phyloP scores from a whole-genome alignment of 2,329 filamentous ascomycete species.

The Fusarium sp. region DNA sequence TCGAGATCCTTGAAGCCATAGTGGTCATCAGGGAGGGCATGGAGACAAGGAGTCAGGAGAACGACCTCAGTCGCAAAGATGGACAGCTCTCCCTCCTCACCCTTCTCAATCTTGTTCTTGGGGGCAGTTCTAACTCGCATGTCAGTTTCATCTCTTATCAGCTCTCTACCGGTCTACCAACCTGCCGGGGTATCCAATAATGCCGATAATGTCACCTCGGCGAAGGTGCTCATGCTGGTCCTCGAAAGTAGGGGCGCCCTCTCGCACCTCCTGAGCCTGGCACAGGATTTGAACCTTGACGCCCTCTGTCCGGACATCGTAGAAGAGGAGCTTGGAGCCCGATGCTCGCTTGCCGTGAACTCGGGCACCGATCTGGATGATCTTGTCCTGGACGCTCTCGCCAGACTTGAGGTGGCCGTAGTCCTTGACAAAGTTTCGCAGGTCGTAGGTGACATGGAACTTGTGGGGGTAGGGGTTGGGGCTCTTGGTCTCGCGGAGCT shows the following conservation, averaged over 20 bases:
- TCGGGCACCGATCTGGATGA: conserved; percentile 82
- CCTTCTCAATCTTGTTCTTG: conserved; percentile 86
- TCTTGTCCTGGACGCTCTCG: conserved; percentile 80
- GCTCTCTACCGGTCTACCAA: conserved; percentile 18
- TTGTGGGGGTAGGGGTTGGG: conserved; percentile 81
- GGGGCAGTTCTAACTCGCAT: conserved; percentile 76
- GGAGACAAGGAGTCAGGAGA: conserved; percentile 90
- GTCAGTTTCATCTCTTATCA: conserved; percentile 28
- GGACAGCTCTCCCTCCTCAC: conserved; percentile 82
- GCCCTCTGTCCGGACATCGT: conserved; percentile 70
- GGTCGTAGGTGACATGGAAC: conserved; percentile 87
- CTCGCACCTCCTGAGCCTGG: conserved; percentile 81
- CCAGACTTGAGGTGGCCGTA: conserved; percentile 88
- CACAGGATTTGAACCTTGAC: conserved; percentile 91
- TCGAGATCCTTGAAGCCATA: conserved; percentile 97
- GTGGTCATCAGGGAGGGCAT: conserved; percentile 80
- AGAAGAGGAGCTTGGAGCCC: conserved; percentile 90
- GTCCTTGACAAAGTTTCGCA: conserved; percentile 82
- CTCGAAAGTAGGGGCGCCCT: conserved; percentile 76
- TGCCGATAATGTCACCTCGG: conserved; percentile 90
- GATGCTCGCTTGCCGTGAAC: conserved; percentile 89
- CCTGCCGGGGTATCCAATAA: conserved; percentile 46
- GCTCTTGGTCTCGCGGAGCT: conserved; percentile 54
- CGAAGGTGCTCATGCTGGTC: conserved; percentile 91
- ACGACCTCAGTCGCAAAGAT: conserved; percentile 91